Percentiles rank a stretch among this genome's conserved stretches.
These are phyloP conservation scores for Dipteronia dyeriana DNA, from an alignment of 345 rosid species.

Conservation along the genomic window DNA sequence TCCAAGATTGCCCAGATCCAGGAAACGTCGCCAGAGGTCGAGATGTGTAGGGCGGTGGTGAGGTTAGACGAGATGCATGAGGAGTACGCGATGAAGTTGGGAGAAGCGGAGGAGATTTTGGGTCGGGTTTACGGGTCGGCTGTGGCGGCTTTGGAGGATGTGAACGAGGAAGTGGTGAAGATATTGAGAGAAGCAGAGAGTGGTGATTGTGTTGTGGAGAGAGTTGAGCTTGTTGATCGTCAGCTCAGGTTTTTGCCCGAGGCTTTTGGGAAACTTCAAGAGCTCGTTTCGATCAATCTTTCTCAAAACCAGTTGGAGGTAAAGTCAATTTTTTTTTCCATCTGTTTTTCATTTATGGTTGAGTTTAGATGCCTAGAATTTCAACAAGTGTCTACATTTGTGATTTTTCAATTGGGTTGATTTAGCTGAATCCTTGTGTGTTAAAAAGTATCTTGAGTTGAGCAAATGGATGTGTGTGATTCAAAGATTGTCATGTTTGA, in stretches of 20 bases:
- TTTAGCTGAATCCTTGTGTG: not conserved
- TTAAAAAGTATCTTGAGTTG: not conserved
- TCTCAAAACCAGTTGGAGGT: constrained; percentile 77
- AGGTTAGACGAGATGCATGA: constrained; percentile 68
- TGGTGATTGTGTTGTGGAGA: constrained; percentile 41
- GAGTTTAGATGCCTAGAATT: not conserved
- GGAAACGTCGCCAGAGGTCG: constrained; percentile 52
- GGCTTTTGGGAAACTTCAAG: constrained; percentile 65
- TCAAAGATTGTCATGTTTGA: not conserved
- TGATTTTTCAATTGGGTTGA: not conserved
- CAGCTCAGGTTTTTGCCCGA: constrained; percentile 70
- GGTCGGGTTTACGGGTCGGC: constrained; percentile 46
- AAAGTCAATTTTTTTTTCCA: not conserved
- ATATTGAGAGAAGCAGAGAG: constrained; percentile 51
- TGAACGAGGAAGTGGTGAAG: constrained; percentile 58
- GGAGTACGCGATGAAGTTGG: constrained; percentile 59
- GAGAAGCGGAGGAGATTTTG: constrained; percentile 66
- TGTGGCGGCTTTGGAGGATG: constrained; percentile 38
- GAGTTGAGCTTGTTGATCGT: constrained; percentile 62
- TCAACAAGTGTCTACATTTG: not conserved
- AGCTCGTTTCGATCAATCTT: constrained; percentile 66
- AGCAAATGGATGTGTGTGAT: not conserved
- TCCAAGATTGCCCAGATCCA: constrained; percentile 55
- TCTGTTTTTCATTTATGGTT: not conserved
- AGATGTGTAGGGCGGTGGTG: constrained; percentile 51